phyloP scores from a whole-genome alignment of 805 yeast species.

The Saturnispora hagleri region DNA sequence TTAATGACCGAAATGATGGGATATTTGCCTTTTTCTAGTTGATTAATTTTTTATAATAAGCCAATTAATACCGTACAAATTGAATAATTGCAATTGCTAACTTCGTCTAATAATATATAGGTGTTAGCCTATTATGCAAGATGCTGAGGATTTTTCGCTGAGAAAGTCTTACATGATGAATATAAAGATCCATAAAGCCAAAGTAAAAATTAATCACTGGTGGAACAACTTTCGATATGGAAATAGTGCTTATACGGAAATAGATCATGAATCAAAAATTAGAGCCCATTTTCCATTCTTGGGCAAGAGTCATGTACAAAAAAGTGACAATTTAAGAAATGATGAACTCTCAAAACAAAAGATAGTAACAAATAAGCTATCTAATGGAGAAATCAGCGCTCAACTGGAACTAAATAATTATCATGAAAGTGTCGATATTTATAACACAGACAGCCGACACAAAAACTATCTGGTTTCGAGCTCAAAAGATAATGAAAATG shows the following conservation, averaged over 20 bases:
- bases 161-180: background rate
- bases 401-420: too few species aligned
- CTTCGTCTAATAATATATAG: background rate
- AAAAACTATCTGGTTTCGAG: background rate
- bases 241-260: slow-evolving; percentile 17
- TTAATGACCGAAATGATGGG: background rate
- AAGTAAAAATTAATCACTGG: slow-evolving; percentile 22
- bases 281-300: slow-evolving; percentile 22
- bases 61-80: too few species aligned
- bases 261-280: slow-evolving; percentile 20
- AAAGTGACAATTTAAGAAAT: slow-evolving; percentile 9
- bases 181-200: slow-evolving; percentile 10
- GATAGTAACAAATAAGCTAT: too few species aligned
- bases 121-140: background rate
- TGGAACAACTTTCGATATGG: slow-evolving; percentile 18
- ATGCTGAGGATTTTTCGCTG: background rate
- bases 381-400: too few species aligned
- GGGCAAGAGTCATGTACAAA: slow-evolving; percentile 18
- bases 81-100: background rate
- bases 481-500: background rate
- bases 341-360: background rate
- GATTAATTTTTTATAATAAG: too few species aligned
- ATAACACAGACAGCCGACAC: background rate
- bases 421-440: background rate
- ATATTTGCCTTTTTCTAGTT: background rate